These are phyloP conservation scores for Auricularia heimuer DNA, from an alignment of 768 basidiomycete genomes.

Conservation along the genomic window DNA sequence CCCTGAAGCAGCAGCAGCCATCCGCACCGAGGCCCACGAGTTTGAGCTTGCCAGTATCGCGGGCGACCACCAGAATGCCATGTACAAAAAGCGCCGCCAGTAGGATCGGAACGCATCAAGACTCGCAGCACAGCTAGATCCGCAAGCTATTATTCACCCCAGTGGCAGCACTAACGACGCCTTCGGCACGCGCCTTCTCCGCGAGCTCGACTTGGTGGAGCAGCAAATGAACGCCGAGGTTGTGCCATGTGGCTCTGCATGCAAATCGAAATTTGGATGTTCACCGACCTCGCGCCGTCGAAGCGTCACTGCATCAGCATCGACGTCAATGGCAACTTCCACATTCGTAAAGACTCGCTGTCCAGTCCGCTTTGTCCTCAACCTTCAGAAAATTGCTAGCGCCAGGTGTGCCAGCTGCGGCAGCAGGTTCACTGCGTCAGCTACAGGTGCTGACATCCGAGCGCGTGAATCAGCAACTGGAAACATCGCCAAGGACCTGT, in stretches of 20 bases:
- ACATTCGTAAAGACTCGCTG: conserved; percentile 26
- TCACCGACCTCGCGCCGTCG: conserved; percentile 39
- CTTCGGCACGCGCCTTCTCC: conserved; percentile 52
- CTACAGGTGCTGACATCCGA: conserved; percentile 60
- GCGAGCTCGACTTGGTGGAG: conserved; percentile 53
- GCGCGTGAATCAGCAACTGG: conserved; percentile 55
- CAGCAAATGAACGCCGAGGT: conserved; percentile 46
- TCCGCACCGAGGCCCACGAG: conserved; percentile 55
- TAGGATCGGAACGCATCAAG: conserved; percentile 54
- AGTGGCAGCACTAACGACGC: conserved; percentile 47
- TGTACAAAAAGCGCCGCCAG: conserved; percentile 51
- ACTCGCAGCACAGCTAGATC: conserved; percentile 63
- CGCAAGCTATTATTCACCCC: conserved; percentile 47
- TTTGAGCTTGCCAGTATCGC: conserved; percentile 56
- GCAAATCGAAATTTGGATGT: conserved; percentile 25
- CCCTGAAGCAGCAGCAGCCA: conserved; percentile 23
- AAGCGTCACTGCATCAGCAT: conserved; percentile 23
- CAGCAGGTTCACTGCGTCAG: conserved; percentile 60
- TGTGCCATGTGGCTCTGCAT: conserved; percentile 23
- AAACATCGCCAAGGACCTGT: conserved; percentile 46
- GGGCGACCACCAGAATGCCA: conserved; percentile 39
- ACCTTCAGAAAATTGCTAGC: conserved; percentile 24
- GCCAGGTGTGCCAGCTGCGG: conserved; percentile 39
- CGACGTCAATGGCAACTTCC: conserved; percentile 23
- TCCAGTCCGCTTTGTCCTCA: conserved; percentile 23